A percentile compares a stretch with the other conserved stretches of the same genome.
phyloP scores from a whole-genome alignment of 129 eudicot genomes.

The sunflower (Helianthus annuus) region DNA sequence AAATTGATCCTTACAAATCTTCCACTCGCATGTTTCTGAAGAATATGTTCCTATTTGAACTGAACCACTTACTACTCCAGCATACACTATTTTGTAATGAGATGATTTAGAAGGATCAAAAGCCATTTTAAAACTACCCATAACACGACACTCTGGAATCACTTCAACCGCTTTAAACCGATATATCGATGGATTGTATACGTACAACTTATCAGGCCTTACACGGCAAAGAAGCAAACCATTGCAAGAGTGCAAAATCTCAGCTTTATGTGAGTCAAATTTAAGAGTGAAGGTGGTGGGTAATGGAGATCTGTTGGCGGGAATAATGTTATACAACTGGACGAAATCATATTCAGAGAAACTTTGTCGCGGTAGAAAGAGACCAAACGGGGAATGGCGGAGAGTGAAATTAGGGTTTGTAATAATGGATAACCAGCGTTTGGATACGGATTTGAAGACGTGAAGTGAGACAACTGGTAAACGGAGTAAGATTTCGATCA shows the following conservation, averaged over 20 bases:
- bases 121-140: constrained; percentile 8
- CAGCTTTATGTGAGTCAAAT: neutral
- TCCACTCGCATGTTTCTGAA: constrained; percentile 20
- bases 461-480: constrained; percentile 17
- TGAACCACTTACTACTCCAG: too few relatives aligned
- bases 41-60: constrained; percentile 9
- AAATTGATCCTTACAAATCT: neutral
- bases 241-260: constrained; percentile 24
- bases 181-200: constrained; percentile 1
- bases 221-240: constrained; percentile 21
- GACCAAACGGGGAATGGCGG: constrained; percentile 23
- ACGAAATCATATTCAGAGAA: neutral
- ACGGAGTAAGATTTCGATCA: constrained; percentile 22
- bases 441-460: constrained; percentile 5
- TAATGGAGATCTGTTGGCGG: neutral
- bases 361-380: neutral
- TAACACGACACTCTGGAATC: neutral
- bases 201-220: neutral
- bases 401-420: constrained; percentile 22
- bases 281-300: neutral
- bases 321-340: constrained; percentile 14
- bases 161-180: neutral
- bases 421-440: constrained; percentile 22
- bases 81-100: constrained; percentile 8
- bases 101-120: constrained; percentile 22